Evolutionary conservation across 441 rosid species (phyloP).

Genomic region (Corymbia calophylla): DNA sequence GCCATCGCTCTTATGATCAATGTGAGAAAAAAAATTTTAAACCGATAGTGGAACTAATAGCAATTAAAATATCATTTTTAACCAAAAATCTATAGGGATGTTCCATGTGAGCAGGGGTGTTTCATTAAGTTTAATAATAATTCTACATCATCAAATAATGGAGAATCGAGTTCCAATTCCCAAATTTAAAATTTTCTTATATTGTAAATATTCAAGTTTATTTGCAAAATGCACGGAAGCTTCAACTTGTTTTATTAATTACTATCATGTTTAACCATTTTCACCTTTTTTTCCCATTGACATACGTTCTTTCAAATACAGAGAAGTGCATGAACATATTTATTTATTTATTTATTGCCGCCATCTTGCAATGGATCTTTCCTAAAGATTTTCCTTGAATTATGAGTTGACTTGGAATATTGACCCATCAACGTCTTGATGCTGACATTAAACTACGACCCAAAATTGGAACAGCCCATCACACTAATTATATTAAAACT

Average conservation of each 20-base stretch:
- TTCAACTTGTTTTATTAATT: no score
- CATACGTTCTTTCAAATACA: no score
- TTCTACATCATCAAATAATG: not conserved
- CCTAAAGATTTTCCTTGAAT: not conserved
- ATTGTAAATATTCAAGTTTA: no score
- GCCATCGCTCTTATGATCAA: not conserved
- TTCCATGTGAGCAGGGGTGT: not conserved
- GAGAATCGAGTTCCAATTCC: no score
- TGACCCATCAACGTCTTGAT: not conserved
- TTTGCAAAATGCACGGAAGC: no score
- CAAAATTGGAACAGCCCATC: not conserved
- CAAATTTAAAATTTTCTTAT: no score
- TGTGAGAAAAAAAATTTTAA: no score
- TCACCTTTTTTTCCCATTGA: no score
- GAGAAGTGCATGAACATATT: no score
- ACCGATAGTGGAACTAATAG: not conserved
- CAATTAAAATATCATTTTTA: no score
- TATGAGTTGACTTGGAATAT: not conserved
- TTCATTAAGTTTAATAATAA: no score
- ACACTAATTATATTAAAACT: not conserved
- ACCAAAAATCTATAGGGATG: not conserved
- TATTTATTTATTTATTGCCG: not conserved
- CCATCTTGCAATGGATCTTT: not conserved
- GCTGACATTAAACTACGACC: not conserved
- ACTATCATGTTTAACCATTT: no score